These are phyloP conservation scores for Rhodotorula sp. DNA, from an alignment of 1,284 basidiomycete species.

Conservation along the genomic window DNA sequence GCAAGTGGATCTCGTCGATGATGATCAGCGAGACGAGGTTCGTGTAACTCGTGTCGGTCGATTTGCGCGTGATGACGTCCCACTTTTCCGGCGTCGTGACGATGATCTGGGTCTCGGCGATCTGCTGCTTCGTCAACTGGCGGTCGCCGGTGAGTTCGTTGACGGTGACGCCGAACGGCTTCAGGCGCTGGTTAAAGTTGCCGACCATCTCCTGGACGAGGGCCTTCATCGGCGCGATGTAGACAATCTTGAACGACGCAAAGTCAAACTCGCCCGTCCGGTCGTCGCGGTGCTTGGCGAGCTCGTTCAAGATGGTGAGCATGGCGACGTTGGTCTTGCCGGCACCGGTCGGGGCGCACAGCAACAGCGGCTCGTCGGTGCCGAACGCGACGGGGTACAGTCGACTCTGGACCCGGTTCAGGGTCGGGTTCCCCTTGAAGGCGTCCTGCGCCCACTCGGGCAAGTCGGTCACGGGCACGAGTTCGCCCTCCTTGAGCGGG, in stretches of 20 bases:
- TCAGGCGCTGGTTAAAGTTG: constrained; percentile 82
- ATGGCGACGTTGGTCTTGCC: constrained; percentile 99
- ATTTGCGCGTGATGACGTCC: constrained; percentile 99
- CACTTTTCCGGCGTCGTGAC: constrained; percentile 99
- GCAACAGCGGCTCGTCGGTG: constrained; percentile 82
- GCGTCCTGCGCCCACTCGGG: constrained; percentile 86
- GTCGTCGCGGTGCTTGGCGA: constrained; percentile 79
- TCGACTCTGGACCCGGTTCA: constrained; percentile 94
- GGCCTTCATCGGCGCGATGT: constrained; percentile 98
- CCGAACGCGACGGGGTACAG: constrained; percentile 91
- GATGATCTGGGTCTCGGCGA: constrained; percentile 95
- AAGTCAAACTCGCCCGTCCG: constrained; percentile 82
- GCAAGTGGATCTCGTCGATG: constrained; percentile 95
- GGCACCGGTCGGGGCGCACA: constrained; percentile 97
- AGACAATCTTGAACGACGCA: constrained; percentile 93
- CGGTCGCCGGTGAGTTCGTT: constrained; percentile 96
- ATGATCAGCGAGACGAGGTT: constrained; percentile 96
- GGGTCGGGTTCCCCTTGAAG: constrained; percentile 68
- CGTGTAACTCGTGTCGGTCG: constrained; percentile 93
- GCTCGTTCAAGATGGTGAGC: constrained; percentile 85
- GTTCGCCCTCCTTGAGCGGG: constrained; percentile 61
- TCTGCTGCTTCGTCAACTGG: constrained; percentile 98
- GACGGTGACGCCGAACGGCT: constrained; percentile 79
- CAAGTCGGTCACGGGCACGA: constrained; percentile 71
- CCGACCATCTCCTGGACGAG: constrained; percentile 97